Evolutionary conservation across 352 stramenopile species (phyloP).

Genomic region (Globisporangium viniferum): DNA sequence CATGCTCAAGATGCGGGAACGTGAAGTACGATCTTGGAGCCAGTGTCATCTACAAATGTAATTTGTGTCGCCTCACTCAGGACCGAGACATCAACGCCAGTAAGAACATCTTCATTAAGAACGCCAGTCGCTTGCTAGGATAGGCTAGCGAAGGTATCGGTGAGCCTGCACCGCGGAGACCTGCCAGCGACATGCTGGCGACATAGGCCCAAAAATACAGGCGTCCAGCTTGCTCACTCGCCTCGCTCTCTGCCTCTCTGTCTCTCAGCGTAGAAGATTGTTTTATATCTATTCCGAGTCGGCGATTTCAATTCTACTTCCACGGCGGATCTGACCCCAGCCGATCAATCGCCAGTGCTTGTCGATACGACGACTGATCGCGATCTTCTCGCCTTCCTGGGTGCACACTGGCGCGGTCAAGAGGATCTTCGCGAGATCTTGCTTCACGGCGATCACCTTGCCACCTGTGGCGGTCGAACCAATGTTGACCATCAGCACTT

Average conservation of each 20-base stretch:
- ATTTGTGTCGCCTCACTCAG: no score
- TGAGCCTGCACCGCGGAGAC: no score
- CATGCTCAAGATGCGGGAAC: no score
- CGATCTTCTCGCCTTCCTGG: constrained; percentile 99
- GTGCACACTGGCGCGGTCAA: constrained; percentile 99
- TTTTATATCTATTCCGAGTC: constrained; percentile 80
- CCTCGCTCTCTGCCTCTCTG: background rate
- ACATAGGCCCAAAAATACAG: background rate
- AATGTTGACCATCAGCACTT: constrained; percentile 99
- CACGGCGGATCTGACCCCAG: constrained; percentile 99
- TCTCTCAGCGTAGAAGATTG: background rate
- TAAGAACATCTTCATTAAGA: no score
- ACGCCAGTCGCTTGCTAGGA: no score
- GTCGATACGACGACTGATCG: constrained; percentile 98
- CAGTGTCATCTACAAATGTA: no score
- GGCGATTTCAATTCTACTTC: constrained; percentile 92
- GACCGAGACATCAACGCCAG: no score
- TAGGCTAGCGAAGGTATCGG: no score
- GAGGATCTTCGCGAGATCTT: constrained; percentile 98
- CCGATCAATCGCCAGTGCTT: constrained; percentile 99
- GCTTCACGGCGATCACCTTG: constrained; percentile 93
- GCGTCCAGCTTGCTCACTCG: background rate
- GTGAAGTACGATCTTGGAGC: no score
- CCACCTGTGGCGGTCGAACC: constrained; percentile 98
- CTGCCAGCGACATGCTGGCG: no score